These are phyloP conservation scores for Citeromyces nyonsensis DNA, from an alignment of 805 yeast genomes.

Conservation along the genomic window DNA sequence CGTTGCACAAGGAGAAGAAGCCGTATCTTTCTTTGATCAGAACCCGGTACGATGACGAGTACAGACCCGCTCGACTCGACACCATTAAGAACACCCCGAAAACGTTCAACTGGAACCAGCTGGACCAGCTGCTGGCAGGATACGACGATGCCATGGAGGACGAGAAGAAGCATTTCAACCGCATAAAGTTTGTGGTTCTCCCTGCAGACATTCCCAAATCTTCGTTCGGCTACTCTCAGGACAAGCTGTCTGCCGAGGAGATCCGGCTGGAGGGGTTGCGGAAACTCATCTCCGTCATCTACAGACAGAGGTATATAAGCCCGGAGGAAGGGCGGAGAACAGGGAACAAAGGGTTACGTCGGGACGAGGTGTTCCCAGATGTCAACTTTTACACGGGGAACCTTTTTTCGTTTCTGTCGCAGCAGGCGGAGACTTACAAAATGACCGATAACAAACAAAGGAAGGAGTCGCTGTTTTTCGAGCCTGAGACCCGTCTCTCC, in stretches of 20 bases:
- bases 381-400: slow-evolving; percentile 81
- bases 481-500: slow-evolving; percentile 19
- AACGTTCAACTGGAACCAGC: slow-evolving; percentile 73
- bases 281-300: slow-evolving; percentile 45
- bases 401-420: slow-evolving; percentile 47
- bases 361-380: slow-evolving; percentile 47
- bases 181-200: slow-evolving; percentile 72
- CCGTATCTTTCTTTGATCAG: slow-evolving; percentile 43
- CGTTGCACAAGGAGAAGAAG: slow-evolving; percentile 4
- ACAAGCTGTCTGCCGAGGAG: slow-evolving; percentile 66
- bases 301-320: slow-evolving; percentile 35
- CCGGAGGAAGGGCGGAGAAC: slow-evolving; percentile 19
- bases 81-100: slow-evolving; percentile 36
- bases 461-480: slow-evolving; percentile 8
- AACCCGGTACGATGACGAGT: slow-evolving; percentile 64
- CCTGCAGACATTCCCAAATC: slow-evolving; percentile 61
- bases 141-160: slow-evolving; percentile 59
- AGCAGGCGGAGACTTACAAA: slow-evolving; percentile 24
- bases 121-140: slow-evolving; percentile 89
- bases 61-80: slow-evolving; percentile 39
- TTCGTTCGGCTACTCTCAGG: slow-evolving; percentile 29
- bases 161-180: slow-evolving; percentile 34
- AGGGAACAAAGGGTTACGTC: slow-evolving; percentile 8
- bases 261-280: slow-evolving; percentile 84
- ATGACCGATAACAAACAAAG: not conserved